Evolutionary conservation across 768 basidiomycete species (phyloP).

Genomic region (Tylopilus rubrobrunneus): DNA sequence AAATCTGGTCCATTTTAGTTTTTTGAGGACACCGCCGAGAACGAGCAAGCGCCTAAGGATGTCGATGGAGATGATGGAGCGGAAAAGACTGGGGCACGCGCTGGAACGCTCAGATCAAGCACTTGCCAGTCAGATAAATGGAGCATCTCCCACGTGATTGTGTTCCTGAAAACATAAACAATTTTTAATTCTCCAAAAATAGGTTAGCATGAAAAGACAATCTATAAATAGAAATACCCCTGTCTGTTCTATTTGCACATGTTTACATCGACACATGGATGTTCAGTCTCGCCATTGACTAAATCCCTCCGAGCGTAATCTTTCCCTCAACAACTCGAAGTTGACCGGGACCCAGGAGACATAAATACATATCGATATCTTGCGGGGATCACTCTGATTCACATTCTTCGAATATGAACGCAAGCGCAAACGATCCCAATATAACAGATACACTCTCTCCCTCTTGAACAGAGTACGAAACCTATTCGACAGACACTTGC

Average conservation of each 20-base stretch:
- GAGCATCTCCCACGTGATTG: background rate
- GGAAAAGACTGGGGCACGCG: constrained; percentile 1
- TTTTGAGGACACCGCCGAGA: background rate
- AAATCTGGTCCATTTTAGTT: constrained; percentile 19
- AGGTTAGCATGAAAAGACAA: background rate
- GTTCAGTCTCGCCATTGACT: no score
- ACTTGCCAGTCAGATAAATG: background rate
- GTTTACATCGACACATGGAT: background rate
- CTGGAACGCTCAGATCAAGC: background rate
- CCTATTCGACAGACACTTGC: no score
- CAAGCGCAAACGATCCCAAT: no score
- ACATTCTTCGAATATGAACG: no score
- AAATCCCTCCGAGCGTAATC: no score
- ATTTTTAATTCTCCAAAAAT: background rate
- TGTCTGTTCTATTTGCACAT: constrained; percentile 6
- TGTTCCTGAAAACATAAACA: background rate
- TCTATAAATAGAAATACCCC: background rate
- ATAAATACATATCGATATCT: no score
- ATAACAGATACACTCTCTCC: no score
- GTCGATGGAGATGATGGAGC: constrained; percentile 8
- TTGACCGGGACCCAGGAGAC: no score
- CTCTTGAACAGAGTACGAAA: no score
- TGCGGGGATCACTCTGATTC: no score
- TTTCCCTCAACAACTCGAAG: no score
- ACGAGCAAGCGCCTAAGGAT: background rate